These are phyloP conservation scores for Colletotrichum salicis DNA, from an alignment of 2,329 filamentous ascomycete genomes.

Conservation along the genomic window DNA sequence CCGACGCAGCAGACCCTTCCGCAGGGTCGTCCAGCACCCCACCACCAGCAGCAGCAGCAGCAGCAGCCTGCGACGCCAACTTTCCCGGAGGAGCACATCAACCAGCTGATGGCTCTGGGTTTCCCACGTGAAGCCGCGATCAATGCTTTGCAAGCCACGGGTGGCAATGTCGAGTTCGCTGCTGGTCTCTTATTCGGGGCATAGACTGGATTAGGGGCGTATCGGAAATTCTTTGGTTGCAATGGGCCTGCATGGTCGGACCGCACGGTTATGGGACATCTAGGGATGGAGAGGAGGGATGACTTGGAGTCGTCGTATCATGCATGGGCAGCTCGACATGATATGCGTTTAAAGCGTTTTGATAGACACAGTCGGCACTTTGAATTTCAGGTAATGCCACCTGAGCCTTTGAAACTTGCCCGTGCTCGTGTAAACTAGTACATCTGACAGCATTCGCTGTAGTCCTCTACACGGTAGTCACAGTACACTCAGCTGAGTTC, in stretches of 20 bases:
- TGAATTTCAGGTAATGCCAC: background rate
- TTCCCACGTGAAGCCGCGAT: slow-evolving; percentile 81
- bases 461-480: background rate
- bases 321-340: slow-evolving; percentile 1
- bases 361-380: slow-evolving; percentile 8
- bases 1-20: slow-evolving; percentile 37
- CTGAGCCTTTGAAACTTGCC: background rate
- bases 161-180: slow-evolving; percentile 89
- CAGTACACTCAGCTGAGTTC: background rate
- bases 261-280: background rate
- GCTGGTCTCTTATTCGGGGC: slow-evolving; percentile 78
- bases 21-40: slow-evolving; percentile 38
- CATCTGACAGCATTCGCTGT: background rate
- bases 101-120: slow-evolving; percentile 80
- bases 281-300: background rate
- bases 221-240: background rate
- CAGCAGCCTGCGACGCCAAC: slow-evolving; percentile 43
- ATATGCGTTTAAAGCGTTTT: background rate
- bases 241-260: background rate
- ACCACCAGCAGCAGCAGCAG: slow-evolving; percentile 40
- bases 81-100: slow-evolving; percentile 74
- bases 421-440: background rate
- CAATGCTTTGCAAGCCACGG: slow-evolving; percentile 82
- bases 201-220: slow-evolving; percentile 36
- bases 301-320: slow-evolving; percentile 19